phyloP scores from a whole-genome alignment of 441 rosid genomes.

The Populus hybrid region DNA sequence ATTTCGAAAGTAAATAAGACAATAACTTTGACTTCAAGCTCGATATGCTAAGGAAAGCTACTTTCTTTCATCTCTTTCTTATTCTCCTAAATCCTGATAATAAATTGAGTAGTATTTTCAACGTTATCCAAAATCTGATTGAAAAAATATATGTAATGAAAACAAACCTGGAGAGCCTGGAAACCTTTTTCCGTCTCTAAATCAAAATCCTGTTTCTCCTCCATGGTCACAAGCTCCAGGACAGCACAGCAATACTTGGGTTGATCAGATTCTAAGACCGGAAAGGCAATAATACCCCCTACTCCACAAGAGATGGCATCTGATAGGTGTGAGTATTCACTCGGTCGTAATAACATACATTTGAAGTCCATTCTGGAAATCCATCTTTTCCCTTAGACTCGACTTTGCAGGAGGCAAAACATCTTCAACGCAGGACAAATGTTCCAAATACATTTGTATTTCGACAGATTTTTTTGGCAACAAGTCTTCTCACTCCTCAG shows the following conservation, averaged over 20 bases:
- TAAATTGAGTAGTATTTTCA: too few relatives aligned
- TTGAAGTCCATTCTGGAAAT: constrained; percentile 77
- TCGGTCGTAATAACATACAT: constrained; percentile 44
- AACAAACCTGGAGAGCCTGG: constrained; percentile 50
- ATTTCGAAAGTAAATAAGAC: too few relatives aligned
- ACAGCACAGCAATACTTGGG: constrained; percentile 40
- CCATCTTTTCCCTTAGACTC: neutral
- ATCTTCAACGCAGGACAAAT: too few relatives aligned
- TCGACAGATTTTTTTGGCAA: too few relatives aligned
- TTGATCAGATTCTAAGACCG: constrained; percentile 38
- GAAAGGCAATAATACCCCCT: constrained; percentile 57
- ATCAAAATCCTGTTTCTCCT: constrained; percentile 60
- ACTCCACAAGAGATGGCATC: constrained; percentile 48
- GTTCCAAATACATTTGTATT: too few relatives aligned
- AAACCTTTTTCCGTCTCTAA: constrained; percentile 53
- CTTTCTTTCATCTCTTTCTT: too few relatives aligned
- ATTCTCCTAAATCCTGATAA: too few relatives aligned
- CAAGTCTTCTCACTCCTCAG: neutral
- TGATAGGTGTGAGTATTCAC: constrained; percentile 44
- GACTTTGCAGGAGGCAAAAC: constrained; percentile 14
- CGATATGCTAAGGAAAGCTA: too few relatives aligned
- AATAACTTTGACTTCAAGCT: too few relatives aligned
- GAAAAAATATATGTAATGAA: constrained; percentile 11
- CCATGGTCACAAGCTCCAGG: constrained; percentile 58
- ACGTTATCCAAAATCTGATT: too few relatives aligned